Percentiles rank a stretch among this genome's conserved stretches.
Conservation (phyloP, 345 rosid genomes). For the Camelina laxa region DNA sequence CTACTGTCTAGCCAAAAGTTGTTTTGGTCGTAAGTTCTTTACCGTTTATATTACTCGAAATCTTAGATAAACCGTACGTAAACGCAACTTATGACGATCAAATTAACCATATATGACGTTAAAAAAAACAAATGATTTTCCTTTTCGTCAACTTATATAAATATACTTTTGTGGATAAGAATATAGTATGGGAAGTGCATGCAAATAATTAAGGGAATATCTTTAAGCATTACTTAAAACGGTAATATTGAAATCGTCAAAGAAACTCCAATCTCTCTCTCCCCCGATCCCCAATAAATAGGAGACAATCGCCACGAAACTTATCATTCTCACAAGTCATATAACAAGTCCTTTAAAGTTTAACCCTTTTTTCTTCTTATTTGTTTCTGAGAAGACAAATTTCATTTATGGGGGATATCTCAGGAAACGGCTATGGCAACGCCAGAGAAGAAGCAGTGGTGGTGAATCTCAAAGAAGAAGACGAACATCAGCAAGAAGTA, state of each 20-base stretch:
- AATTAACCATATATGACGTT: background rate
- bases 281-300: constrained; percentile 29
- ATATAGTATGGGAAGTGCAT: background rate
- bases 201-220: background rate
- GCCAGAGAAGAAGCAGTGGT: constrained; percentile 49
- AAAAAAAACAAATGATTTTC: background rate
- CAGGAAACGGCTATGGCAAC: constrained; percentile 24
- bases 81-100: background rate
- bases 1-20: too few species aligned
- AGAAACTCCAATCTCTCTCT: background rate
- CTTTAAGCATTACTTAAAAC: background rate
- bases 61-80: background rate
- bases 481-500: constrained; percentile 26
- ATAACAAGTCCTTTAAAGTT: background rate
- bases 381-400: background rate
- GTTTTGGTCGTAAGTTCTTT: too few species aligned
- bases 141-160: background rate
- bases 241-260: constrained; percentile 1
- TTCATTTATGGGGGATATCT: constrained; percentile 54
- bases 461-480: constrained; percentile 54
- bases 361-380: background rate
- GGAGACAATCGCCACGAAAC: constrained; percentile 26
- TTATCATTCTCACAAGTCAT: constrained; percentile 10
- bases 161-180: background rate
- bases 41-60: too few species aligned